Evolutionary conservation across 2,329 filamentous ascomycete genomes (phyloP).

Genomic region (Apiospora arundinis): DNA sequence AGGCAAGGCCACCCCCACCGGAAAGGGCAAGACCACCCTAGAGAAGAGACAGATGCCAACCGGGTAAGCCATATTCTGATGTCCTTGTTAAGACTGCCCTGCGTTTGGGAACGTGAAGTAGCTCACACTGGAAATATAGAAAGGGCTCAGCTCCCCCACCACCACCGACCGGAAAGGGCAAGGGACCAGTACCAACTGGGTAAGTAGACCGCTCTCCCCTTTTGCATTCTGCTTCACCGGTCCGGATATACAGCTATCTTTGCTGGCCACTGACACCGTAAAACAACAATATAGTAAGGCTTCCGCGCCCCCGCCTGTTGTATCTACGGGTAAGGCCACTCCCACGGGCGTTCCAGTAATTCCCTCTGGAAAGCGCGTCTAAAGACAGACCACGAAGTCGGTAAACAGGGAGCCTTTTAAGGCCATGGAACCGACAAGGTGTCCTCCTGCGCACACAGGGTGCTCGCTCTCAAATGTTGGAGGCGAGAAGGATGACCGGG

Average conservation of each 20-base stretch:
- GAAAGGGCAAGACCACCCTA: conserved; percentile 6
- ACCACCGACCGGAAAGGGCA: conserved; percentile 5
- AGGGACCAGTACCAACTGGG: not conserved
- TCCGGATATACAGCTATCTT: not conserved
- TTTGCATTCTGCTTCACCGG: not conserved
- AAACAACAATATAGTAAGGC: not conserved
- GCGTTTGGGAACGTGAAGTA: not conserved
- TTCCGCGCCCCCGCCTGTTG: not conserved
- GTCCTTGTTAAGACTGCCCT: not conserved
- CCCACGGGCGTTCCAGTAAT: not conserved
- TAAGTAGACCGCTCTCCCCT: not conserved
- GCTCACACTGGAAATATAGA: not conserved
- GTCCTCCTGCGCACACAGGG: not conserved
- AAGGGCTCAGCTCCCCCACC: not conserved
- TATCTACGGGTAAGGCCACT: conserved; percentile 1
- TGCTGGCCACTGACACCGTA: not conserved
- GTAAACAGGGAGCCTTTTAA: not conserved
- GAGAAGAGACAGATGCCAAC: not conserved
- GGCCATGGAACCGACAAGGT: not conserved
- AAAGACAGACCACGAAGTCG: not conserved
- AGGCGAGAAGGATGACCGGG: not conserved
- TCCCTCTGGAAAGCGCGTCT: conserved; percentile 1
- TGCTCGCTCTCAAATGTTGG: not conserved
- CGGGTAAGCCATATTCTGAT: not conserved
- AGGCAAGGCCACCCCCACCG: not conserved